Evolutionary conservation across 176 grass and related monocot genomes (phyloP).

Genomic region (Thalia dealbata): DNA sequence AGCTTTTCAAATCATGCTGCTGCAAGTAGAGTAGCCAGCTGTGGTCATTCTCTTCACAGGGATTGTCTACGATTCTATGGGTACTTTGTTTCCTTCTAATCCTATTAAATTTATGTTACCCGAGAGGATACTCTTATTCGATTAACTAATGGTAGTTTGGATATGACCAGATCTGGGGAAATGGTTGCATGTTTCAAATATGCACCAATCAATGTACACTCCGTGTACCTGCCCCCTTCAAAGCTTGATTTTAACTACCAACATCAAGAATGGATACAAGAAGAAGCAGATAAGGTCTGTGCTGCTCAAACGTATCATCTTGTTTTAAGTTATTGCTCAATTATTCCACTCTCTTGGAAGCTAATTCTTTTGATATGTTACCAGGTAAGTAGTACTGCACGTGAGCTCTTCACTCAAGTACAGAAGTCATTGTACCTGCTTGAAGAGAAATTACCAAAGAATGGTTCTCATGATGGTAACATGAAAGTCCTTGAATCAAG

Average conservation of each 20-base stretch:
- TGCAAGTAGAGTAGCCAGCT: conserved; percentile 95
- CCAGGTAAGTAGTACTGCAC: conserved; percentile 51
- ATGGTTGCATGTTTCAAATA: conserved; percentile 94
- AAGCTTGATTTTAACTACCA: conserved; percentile 90
- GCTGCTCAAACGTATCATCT: not conserved
- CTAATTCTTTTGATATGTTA: conserved; percentile 26
- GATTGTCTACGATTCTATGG: conserved; percentile 97
- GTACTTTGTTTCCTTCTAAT: conserved; percentile 25
- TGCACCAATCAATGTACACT: conserved; percentile 78
- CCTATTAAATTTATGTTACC: conserved; percentile 2
- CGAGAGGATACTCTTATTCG: conserved; percentile 5
- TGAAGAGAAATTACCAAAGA: conserved; percentile 48
- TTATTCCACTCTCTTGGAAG: conserved; percentile 22
- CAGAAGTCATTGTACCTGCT: conserved; percentile 54
- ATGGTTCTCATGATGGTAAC: conserved; percentile 68
- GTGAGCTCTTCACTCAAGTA: conserved; percentile 70
- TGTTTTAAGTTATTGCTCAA: conserved; percentile 11
- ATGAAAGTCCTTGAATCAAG: conserved; percentile 57
- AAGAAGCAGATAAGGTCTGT: conserved; percentile 73
- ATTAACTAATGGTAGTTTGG: not conserved
- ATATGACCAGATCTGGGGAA: conserved; percentile 55
- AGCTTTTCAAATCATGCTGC: conserved; percentile 99
- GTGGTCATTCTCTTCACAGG: conserved; percentile 97
- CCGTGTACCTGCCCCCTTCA: conserved; percentile 82
- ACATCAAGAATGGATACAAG: conserved; percentile 94